Evolutionary conservation across 2,329 filamentous ascomycete genomes (phyloP).

Genomic region (Colletotrichum spaethianum): DNA sequence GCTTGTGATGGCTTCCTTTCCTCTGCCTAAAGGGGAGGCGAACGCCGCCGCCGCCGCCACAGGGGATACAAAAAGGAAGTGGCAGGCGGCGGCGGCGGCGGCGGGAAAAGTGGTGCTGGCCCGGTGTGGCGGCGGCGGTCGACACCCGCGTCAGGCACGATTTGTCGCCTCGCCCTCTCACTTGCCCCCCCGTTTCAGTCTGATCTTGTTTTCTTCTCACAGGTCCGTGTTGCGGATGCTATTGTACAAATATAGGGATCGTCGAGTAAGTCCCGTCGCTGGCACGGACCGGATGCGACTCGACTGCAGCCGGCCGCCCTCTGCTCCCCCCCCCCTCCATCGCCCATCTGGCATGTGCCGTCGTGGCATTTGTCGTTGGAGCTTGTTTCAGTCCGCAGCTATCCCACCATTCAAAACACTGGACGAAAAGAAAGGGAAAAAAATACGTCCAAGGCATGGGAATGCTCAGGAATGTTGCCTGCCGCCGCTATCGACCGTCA

Average conservation of each 20-base stretch:
- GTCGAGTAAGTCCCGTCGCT: conserved; percentile 32
- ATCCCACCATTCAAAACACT: neutral
- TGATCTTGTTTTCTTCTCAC: conserved; percentile 17
- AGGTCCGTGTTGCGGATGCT: neutral
- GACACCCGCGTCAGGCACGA: conserved; percentile 4
- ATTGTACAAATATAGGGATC: conserved; percentile 3
- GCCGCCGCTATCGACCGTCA: neutral
- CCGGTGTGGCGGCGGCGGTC: conserved; percentile 32
- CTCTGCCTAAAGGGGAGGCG: neutral
- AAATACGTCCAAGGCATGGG: neutral
- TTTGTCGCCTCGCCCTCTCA: neutral
- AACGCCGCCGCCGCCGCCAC: neutral
- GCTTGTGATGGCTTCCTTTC: conserved; percentile 11
- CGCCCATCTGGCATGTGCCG: conserved; percentile 25
- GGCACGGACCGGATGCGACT: conserved; percentile 36
- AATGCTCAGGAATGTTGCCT: neutral
- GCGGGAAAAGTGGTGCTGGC: neutral
- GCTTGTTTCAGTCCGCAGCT: conserved; percentile 26
- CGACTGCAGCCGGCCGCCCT: conserved; percentile 24
- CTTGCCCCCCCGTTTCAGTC: conserved; percentile 27
- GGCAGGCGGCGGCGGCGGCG: conserved; percentile 7
- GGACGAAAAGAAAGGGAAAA: conserved; percentile 7
- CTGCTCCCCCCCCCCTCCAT: neutral
- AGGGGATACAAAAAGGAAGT: neutral
- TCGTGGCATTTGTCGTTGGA: conserved; percentile 19